Percentiles rank a stretch among this genome's conserved stretches.
phyloP scores from a whole-genome alignment of 2,329 filamentous ascomycete species.

The Teratosphaeriaceae sp. region DNA sequence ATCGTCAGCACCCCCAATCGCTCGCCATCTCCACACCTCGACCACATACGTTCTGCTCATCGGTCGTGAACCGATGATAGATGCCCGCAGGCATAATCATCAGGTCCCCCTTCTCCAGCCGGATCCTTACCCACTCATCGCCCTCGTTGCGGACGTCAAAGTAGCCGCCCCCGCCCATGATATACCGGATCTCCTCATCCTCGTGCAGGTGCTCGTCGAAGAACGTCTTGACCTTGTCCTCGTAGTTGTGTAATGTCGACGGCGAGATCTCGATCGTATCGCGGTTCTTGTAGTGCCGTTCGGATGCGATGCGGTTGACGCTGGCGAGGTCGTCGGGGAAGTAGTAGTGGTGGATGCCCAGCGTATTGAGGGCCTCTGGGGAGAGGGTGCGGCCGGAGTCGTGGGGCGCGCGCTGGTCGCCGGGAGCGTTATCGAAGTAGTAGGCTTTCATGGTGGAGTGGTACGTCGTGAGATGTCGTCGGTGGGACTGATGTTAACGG shows the following conservation, averaged over 20 bases:
- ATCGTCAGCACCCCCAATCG: conserved; percentile 13
- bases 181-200: conserved; percentile 97
- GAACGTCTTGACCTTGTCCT: conserved; percentile 88
- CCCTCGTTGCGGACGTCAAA: conserved; percentile 82
- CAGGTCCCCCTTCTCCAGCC: conserved; percentile 77
- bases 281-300: conserved; percentile 85
- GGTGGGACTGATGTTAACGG: too few relatives aligned
- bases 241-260: conserved; percentile 75
- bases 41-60: conserved; percentile 73
- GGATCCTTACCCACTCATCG: conserved; percentile 85
- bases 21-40: background rate
- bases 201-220: conserved; percentile 96
- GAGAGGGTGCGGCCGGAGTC: conserved; percentile 70
- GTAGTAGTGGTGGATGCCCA: conserved; percentile 76
- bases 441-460: conserved; percentile 57
- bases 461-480: background rate
- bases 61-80: conserved; percentile 95
- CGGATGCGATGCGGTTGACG: conserved; percentile 66
- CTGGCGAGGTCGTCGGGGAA: conserved; percentile 54
- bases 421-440: conserved; percentile 63
- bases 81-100: conserved; percentile 93
- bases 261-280: conserved; percentile 90
- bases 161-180: conserved; percentile 79
- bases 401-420: conserved; percentile 88
- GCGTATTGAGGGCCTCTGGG: conserved; percentile 56